These are phyloP conservation scores for Berberis vulgaris DNA, from an alignment of 164 flowering plant species.

Conservation along the genomic window DNA sequence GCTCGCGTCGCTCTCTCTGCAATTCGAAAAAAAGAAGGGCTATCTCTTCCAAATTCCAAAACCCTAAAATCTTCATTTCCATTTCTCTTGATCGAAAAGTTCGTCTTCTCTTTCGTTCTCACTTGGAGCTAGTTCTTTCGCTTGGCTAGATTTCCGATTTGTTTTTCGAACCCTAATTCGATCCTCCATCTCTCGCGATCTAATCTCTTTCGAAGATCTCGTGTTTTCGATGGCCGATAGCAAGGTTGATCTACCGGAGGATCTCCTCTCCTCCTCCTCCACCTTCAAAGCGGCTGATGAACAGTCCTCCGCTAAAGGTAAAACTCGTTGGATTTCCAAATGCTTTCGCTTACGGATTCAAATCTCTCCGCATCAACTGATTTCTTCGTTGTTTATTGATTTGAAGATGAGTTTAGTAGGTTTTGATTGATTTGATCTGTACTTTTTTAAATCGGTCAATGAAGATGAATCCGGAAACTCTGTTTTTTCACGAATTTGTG, in stretches of 20 bases:
- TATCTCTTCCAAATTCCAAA: background rate
- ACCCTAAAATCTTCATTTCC: slow-evolving; percentile 1
- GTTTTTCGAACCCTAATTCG: background rate
- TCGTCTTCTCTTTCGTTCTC: background rate
- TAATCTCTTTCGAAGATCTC: background rate
- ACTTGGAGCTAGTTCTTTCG: too few species aligned
- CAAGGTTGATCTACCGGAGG: slow-evolving; percentile 68
- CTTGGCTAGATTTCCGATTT: background rate
- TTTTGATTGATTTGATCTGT: too few species aligned
- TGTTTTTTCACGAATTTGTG: too few species aligned
- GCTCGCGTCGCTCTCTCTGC: slow-evolving; percentile 2
- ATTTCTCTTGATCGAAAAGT: background rate
- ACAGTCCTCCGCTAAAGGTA: slow-evolving; percentile 48
- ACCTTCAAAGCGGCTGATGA: slow-evolving; percentile 37
- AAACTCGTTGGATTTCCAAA: background rate
- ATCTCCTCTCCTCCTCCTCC: slow-evolving; percentile 35
- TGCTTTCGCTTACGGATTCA: background rate
- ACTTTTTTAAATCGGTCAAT: too few species aligned
- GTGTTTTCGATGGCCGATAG: slow-evolving; percentile 43
- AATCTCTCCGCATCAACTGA: background rate
- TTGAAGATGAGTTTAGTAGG: background rate
- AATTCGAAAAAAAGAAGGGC: background rate
- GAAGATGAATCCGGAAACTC: too few species aligned
- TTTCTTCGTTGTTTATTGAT: background rate
- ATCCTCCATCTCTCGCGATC: slow-evolving; percentile 10